Conservation (phyloP, 192 early-diverging fungal species). For the Backusella tuberculispora region DNA sequence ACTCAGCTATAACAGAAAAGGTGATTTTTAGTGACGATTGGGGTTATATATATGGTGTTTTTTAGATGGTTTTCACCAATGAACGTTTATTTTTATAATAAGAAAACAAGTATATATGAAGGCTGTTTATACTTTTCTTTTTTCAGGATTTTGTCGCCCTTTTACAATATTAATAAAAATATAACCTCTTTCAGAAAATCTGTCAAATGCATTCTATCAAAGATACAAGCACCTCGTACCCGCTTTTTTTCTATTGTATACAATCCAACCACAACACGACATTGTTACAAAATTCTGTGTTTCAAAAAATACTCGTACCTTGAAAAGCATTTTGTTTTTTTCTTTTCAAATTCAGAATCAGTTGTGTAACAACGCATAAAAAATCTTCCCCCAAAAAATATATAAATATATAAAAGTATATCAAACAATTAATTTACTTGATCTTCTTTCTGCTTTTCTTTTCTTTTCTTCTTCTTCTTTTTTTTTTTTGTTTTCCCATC, state of each 20-base stretch:
- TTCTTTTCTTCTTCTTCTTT: background rate
- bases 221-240: background rate
- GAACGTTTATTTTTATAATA: too few species aligned
- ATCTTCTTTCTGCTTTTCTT: too few species aligned
- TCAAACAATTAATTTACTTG: background rate
- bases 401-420: background rate
- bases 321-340: background rate
- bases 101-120: too few species aligned
- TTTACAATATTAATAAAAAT: background rate
- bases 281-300: background rate
- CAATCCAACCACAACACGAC: background rate
- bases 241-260: background rate
- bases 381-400: background rate
- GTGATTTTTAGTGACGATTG: too few species aligned
- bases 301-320: background rate
- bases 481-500: background rate
- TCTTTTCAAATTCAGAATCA: background rate
- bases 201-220: constrained; percentile 3
- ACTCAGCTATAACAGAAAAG: too few species aligned
- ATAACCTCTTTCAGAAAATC: background rate
- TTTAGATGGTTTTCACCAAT: too few species aligned
- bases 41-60: too few species aligned
- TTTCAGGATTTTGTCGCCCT: background rate
- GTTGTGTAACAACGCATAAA: background rate
- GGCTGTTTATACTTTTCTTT: background rate